Percentiles rank a stretch among this genome's conserved stretches.
phyloP scores from a whole-genome alignment of 225 moss, liverwort and hornwort genomes.

The Straminergon stramineum region DNA sequence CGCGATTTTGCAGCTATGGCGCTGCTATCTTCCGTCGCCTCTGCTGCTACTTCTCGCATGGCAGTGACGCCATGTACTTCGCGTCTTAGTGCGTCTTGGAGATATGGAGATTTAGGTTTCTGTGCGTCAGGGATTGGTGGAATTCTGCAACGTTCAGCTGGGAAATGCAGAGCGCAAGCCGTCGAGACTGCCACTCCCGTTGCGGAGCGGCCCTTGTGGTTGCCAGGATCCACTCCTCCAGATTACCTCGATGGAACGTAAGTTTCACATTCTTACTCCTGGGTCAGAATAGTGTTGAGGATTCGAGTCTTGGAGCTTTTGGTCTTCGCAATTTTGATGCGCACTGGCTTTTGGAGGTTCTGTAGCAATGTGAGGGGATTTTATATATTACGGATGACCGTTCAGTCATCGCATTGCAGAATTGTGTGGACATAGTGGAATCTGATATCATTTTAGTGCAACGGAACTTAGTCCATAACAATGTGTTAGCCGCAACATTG shows the following conservation, averaged over 20 bases:
- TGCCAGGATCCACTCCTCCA: conserved; percentile 38
- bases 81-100: background rate
- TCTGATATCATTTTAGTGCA: background rate
- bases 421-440: background rate
- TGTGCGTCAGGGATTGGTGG: background rate
- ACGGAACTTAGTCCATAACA: background rate
- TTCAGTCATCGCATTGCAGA: background rate
- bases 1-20: conserved; percentile 18
- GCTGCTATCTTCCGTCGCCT: conserved; percentile 10
- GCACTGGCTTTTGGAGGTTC: background rate
- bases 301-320: background rate
- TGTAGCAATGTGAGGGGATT: background rate
- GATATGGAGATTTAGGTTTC: background rate
- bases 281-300: background rate
- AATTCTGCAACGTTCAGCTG: background rate
- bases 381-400: background rate
- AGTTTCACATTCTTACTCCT: background rate
- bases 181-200: background rate
- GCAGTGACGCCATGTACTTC: background rate
- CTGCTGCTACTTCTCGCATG: background rate
- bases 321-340: background rate
- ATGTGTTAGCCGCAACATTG: background rate
- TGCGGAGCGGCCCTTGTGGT: conserved; percentile 26
- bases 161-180: conserved; percentile 18
- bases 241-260: conserved; percentile 35